Conservation (phyloP, 805 yeast species). For the Kregervanrija fluxuum region DNA sequence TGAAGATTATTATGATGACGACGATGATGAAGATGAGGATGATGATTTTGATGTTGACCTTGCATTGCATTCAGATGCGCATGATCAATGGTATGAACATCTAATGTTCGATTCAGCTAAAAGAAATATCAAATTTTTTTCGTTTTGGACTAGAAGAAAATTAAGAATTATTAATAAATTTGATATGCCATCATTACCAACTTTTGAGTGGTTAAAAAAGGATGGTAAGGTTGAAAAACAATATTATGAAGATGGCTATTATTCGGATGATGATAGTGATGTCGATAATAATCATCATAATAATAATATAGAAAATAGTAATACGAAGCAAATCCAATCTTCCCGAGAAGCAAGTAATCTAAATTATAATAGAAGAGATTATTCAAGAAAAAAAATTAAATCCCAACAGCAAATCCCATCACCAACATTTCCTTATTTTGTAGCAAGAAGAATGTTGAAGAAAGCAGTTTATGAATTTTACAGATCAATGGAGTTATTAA, state of each 20-base stretch:
- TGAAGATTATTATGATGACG: constrained; percentile 10
- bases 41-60: constrained; percentile 3
- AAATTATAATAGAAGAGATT: constrained; percentile 34
- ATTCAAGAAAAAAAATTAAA: constrained; percentile 26
- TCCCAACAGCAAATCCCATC: background rate
- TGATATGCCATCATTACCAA: constrained; percentile 37
- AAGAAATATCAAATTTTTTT: constrained; percentile 12
- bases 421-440: constrained; percentile 43
- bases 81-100: constrained; percentile 16
- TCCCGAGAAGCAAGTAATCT: background rate
- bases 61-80: constrained; percentile 5
- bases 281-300: constrained; percentile 5
- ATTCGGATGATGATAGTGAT: constrained; percentile 15
- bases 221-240: constrained; percentile 27
- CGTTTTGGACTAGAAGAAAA: constrained; percentile 19
- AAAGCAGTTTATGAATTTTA: constrained; percentile 67
- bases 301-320: background rate
- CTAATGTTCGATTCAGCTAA: constrained; percentile 6
- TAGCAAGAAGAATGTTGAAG: constrained; percentile 62
- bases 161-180: constrained; percentile 27
- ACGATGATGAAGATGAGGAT: constrained; percentile 8
- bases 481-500: constrained; percentile 60
- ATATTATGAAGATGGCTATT: constrained; percentile 28
- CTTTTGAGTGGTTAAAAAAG: constrained; percentile 26
- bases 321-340: background rate